Conservation (phyloP, 495 filamentous ascomycete genomes). For the Aspergillus coremiiformis region DNA sequence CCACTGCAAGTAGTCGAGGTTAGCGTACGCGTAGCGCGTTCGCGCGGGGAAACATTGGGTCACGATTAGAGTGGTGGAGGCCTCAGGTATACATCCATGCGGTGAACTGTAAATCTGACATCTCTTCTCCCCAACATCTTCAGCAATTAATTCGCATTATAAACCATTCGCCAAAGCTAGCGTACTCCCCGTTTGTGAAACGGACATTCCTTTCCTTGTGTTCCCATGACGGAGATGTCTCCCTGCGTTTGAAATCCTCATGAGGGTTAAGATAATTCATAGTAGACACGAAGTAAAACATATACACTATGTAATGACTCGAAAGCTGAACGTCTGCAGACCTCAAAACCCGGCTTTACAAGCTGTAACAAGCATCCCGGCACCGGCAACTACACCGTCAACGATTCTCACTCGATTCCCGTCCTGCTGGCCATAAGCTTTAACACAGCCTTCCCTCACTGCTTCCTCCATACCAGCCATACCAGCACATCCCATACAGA, state of each 20-base stretch:
- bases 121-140: not conserved
- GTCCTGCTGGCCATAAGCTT: constrained; percentile 52
- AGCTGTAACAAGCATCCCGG: constrained; percentile 52
- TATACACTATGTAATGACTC: too few relatives aligned
- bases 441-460: constrained; percentile 61
- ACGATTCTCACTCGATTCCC: constrained; percentile 62
- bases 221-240: too few relatives aligned
- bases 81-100: constrained; percentile 26
- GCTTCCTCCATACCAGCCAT: constrained; percentile 85
- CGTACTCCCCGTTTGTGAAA: too few relatives aligned
- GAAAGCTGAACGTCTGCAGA: not conserved
- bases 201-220: too few relatives aligned
- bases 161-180: too few relatives aligned
- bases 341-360: constrained; percentile 34
- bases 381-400: constrained; percentile 77
- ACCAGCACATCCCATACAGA: constrained; percentile 75
- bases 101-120: not conserved
- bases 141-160: not conserved
- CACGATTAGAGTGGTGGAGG: constrained; percentile 7
- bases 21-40: constrained; percentile 36
- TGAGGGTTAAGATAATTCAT: too few relatives aligned
- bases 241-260: too few relatives aligned
- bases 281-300: too few relatives aligned
- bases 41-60: constrained; percentile 25
- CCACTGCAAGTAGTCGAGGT: constrained; percentile 21